Evolutionary conservation across 805 yeast species (phyloP).

Genomic region (Yamadazyma sp.): DNA sequence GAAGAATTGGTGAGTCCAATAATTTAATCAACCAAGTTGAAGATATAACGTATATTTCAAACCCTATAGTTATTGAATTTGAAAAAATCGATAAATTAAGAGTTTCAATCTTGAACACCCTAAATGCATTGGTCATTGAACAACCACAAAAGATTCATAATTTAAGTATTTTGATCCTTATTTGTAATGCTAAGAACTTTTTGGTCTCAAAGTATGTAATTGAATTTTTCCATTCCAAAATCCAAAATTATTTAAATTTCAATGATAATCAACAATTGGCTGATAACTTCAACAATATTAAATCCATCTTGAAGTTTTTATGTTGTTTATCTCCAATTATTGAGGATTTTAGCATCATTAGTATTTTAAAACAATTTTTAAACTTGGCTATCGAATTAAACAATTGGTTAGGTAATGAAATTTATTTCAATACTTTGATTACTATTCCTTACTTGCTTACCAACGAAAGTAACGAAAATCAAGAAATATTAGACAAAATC

Average conservation of each 20-base stretch:
- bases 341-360: conserved; percentile 37
- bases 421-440: conserved; percentile 58
- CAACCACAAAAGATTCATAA: conserved; percentile 88
- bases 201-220: conserved; percentile 66
- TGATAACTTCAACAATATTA: conserved; percentile 69
- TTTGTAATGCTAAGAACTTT: conserved; percentile 61
- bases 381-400: conserved; percentile 50
- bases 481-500: conserved; percentile 33
- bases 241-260: conserved; percentile 53
- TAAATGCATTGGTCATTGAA: conserved; percentile 70
- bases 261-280: conserved; percentile 19
- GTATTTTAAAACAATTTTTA: conserved; percentile 53
- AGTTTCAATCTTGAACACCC: conserved; percentile 55
- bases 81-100: conserved; percentile 61
- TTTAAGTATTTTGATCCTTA: conserved; percentile 63
- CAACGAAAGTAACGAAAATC: conserved; percentile 32
- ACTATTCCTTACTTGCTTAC: conserved; percentile 64
- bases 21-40: conserved; percentile 38
- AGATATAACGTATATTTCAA: conserved; percentile 62
- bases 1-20: conserved; percentile 42
- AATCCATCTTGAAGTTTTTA: conserved; percentile 67
- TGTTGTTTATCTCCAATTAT: conserved; percentile 65
- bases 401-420: conserved; percentile 61
- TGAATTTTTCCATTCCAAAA: conserved; percentile 63
- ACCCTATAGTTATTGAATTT: conserved; percentile 63